Evolutionary conservation across 2,329 filamentous ascomycete genomes (phyloP), one percentile per base, ranked within the genome.

Genomic region (Dryadomyces sulphureus): DNA sequence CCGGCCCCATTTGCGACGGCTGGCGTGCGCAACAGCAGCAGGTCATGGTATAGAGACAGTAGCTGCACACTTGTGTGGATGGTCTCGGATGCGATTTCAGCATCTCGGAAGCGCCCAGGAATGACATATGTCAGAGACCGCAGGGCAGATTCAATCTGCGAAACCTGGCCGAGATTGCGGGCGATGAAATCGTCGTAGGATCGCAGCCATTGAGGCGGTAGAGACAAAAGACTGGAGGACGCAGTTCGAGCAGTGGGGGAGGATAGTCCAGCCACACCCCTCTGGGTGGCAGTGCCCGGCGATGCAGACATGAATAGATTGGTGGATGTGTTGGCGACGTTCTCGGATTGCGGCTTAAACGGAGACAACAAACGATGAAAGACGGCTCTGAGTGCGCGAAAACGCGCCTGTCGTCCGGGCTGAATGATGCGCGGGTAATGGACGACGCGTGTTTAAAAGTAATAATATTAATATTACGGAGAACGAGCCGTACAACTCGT

Each of bases 91-190:
- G 90, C 87, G 55, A 96, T 82, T 62, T 96, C 92, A 51, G 90
- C 89, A 64, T 96, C 90, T 55, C 85, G 79, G 57, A 90, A 90
- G 45, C 85, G 84, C 48, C 85, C 89, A 48, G 90, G 92, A 43
- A 96, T 92, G 53, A 98, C 88, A 62, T 98, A 98, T 41, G 90
- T 95, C 53, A 98, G 67, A 24, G 88, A 94, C 35, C 92, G 79
- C 58, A 98, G 68, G 14, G 88, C 87, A 52, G 86, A 93, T 68
- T 98, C 92, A 52, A 98, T 90, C 67, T 94, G 89, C 43, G 87
- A 86, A 45, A 98, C 88, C 49, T 93, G 87, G 58, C 87, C 83
- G 50, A 88, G 81, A 62, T 98, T 98, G 66, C 90, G 92, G 51
- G 85, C 84, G 67, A 98, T 90, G 65, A 96, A 95, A 53, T 92